Conservation (phyloP, 805 yeast genomes). For the Candida quercuum region DNA sequence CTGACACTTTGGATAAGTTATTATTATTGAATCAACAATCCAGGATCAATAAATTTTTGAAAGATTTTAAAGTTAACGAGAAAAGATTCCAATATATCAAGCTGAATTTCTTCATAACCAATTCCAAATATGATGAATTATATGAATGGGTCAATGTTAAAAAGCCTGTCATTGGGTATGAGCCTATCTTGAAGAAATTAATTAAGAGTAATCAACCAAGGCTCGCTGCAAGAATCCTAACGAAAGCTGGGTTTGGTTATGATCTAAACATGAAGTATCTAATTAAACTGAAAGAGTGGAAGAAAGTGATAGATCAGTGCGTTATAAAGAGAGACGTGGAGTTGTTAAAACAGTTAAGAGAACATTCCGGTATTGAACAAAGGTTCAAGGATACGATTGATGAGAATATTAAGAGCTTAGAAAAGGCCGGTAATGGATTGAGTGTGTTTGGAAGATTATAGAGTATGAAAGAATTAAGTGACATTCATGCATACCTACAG, state of each 20-base stretch:
- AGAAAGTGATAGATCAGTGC: constrained; percentile 18
- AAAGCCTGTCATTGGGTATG: constrained; percentile 70
- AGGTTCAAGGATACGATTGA: constrained; percentile 5
- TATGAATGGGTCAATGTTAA: constrained; percentile 43
- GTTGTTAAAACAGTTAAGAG: constrained; percentile 3
- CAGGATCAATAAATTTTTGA: constrained; percentile 41
- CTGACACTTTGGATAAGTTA: constrained; percentile 43
- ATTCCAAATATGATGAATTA: constrained; percentile 49
- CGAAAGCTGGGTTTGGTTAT: constrained; percentile 11
- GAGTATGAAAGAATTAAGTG: too few relatives aligned
- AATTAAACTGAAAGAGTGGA: constrained; percentile 16
- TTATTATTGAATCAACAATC: constrained; percentile 43
- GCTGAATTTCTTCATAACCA: constrained; percentile 40
- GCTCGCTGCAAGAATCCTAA: constrained; percentile 15
- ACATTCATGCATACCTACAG: too few relatives aligned
- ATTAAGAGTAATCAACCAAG: constrained; percentile 10
- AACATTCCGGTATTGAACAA: constrained; percentile 6
- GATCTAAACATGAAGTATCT: constrained; percentile 13
- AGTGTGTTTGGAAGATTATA: constrained; percentile 1
- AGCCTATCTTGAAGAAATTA: constrained; percentile 38
- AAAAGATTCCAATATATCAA: constrained; percentile 51
- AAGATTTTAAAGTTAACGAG: constrained; percentile 53
- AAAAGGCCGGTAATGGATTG: neutral
- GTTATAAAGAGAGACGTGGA: constrained; percentile 13
- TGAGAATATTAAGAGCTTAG: constrained; percentile 2